Evolutionary conservation across 805 yeast genomes (phyloP).

Genomic region (Metschnikowia amazonensis): DNA sequence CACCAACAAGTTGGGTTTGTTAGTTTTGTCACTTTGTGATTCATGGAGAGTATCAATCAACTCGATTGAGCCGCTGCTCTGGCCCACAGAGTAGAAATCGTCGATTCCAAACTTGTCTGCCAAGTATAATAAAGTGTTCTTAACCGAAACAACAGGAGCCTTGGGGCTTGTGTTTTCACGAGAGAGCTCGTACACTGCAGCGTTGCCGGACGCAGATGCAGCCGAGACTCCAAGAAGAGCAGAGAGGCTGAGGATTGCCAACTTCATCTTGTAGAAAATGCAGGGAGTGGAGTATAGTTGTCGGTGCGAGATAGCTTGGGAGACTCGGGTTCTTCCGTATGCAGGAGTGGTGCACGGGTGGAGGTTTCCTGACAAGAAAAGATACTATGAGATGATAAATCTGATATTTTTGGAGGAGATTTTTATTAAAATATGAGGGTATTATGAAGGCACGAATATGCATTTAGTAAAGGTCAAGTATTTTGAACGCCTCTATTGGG

Average conservation of each 20-base stretch:
- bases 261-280: slow-evolving; percentile 14
- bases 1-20: slow-evolving; percentile 33
- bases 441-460: no score
- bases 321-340: slow-evolving; percentile 8
- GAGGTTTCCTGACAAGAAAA: background rate
- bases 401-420: no score
- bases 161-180: background rate
- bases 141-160: slow-evolving; percentile 11
- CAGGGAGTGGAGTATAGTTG: slow-evolving; percentile 2
- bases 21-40: slow-evolving; percentile 4
- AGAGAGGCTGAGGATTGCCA: slow-evolving; percentile 14
- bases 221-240: slow-evolving; percentile 13
- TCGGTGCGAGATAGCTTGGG: background rate
- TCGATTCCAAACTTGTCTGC: slow-evolving; percentile 45
- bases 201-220: slow-evolving; percentile 14
- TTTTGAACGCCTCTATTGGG: no score
- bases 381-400: no score
- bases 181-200: slow-evolving; percentile 18
- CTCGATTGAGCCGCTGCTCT: slow-evolving; percentile 27
- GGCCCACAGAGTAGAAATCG: slow-evolving; percentile 29
- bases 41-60: slow-evolving; percentile 22
- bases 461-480: no score
- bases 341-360: slow-evolving; percentile 10
- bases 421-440: no score
- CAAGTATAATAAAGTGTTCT: slow-evolving; percentile 40